These are phyloP conservation scores for Stemphylium lycopersici DNA, from an alignment of 2,329 filamentous ascomycete genomes.

Conservation along the genomic window DNA sequence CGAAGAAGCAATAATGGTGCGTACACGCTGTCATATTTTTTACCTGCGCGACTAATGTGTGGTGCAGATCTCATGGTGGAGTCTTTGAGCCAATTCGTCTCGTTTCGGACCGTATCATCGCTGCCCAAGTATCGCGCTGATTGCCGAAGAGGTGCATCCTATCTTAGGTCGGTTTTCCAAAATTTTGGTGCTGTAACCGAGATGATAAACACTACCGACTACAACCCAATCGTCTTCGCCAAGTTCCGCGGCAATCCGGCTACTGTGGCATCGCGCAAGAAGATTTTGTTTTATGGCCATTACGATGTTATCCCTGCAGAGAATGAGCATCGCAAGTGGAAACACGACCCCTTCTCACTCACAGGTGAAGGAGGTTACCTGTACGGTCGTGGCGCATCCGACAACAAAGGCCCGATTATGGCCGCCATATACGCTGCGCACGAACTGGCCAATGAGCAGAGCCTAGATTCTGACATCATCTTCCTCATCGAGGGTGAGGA, in stretches of 20 bases:
- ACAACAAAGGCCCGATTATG: constrained; percentile 96
- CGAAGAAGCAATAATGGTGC: constrained; percentile 64
- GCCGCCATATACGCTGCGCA: constrained; percentile 93
- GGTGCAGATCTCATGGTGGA: constrained; percentile 64
- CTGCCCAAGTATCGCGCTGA: constrained; percentile 86
- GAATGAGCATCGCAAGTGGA: constrained; percentile 81
- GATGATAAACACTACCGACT: constrained; percentile 82
- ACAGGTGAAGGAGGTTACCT: constrained; percentile 89
- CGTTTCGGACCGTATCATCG: constrained; percentile 90
- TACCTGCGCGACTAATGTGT: constrained; percentile 26
- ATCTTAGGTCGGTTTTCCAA: constrained; percentile 87
- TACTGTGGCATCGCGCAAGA: constrained; percentile 72
- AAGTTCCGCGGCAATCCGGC: constrained; percentile 80
- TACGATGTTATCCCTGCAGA: constrained; percentile 97
- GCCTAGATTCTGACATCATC: constrained; percentile 83
- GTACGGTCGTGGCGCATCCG: constrained; percentile 93
- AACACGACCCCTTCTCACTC: constrained; percentile 85
- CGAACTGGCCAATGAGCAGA: constrained; percentile 83
- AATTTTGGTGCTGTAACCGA: constrained; percentile 82
- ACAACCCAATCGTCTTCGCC: constrained; percentile 93
- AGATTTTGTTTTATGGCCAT: constrained; percentile 95
- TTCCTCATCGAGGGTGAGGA: constrained; percentile 98
- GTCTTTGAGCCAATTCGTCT: constrained; percentile 80
- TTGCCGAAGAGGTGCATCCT: constrained; percentile 90
- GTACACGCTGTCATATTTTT: constrained; percentile 15